Base-by-base conservation (phyloP, 495 filamentous ascomycete species). In the Hypomontagnella submonticulosa region DNA sequence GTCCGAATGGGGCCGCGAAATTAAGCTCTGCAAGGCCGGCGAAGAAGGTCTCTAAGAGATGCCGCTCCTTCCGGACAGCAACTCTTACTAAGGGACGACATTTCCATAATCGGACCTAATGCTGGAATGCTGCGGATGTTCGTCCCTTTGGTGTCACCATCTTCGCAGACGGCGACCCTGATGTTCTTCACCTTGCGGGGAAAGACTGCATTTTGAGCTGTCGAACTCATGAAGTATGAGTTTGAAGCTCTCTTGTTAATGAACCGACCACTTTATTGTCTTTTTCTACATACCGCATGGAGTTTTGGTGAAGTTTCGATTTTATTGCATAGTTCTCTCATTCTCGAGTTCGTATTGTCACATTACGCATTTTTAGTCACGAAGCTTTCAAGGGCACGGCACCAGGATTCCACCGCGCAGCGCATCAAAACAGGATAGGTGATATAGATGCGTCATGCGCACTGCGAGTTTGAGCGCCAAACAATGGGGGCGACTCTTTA, bases 1-100 rank as follows among this genome's bases (percentile, higher is more conserved):
- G 74, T 97, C 95, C 16, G 96, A 99, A 79, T 99, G 96, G 95
- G 92, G 93, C 49, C 89, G 93, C 57, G 93, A 97, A 75, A 98
- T 99, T 73, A 92, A 92, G 79, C 81, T 97, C 41, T 99, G 95
- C 82, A 93, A 92, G 77, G 92, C 93, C 57, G 95, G 94, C 67
- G 90, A 97, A 75, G 93, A 98, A 81, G 95, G 96, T 67, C 72
- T 86, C 44, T 86, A 76, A 82, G 73, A 41, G 69, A 64, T 57
- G 72, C 38, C 20, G 38, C 37, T 27, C 10, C n/a, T 37, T 10
- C 36, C 48, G 47, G 46, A 16, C 51, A 42, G 19, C 56, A 27
- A 34, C 23, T 47, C 38, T 49, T 36, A 56, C 20, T 30, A 51
- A 48, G 55, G 54, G 54, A 41, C 44, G 42, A 18, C 33, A 18